Conservation (phyloP, 2,329 filamentous ascomycete genomes). For the Penicillium sp. region DNA sequence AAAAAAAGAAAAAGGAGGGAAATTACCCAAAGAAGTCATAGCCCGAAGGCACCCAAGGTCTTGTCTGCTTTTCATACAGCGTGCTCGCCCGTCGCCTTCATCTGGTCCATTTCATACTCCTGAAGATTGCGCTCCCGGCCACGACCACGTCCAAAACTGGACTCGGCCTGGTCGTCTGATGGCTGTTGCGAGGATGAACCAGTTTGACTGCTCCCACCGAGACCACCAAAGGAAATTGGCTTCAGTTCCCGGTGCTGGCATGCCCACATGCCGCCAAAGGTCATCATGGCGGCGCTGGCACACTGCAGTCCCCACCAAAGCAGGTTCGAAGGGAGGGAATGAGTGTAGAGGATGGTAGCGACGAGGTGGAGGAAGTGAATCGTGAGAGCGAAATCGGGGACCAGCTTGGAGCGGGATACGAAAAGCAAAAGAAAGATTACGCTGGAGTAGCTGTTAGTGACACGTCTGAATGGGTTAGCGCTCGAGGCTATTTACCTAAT, state of each 20-base stretch:
- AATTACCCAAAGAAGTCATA: conserved; percentile 11
- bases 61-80: conserved; percentile 25
- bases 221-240: conserved; percentile 79
- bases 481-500: conserved; percentile 51
- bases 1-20: conserved; percentile 1
- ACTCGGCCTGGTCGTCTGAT: conserved; percentile 20
- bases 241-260: conserved; percentile 85
- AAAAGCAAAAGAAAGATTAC: conserved; percentile 77
- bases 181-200: conserved; percentile 13
- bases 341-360: conserved; percentile 72
- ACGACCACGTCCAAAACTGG: conserved; percentile 29
- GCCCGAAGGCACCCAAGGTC: conserved; percentile 8
- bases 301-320: conserved; percentile 80
- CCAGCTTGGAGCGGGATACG: conserved; percentile 83
- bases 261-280: conserved; percentile 75
- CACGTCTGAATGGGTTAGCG: background rate
- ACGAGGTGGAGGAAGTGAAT: conserved; percentile 79
- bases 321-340: conserved; percentile 66
- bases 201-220: conserved; percentile 20
- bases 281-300: conserved; percentile 60
- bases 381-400: conserved; percentile 90
- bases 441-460: conserved; percentile 46
- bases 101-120: conserved; percentile 35
- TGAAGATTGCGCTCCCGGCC: conserved; percentile 28
- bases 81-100: conserved; percentile 30